Evolutionary conservation across 106 monocot genomes (phyloP).

Genomic region (Platanthera zijinensis): DNA sequence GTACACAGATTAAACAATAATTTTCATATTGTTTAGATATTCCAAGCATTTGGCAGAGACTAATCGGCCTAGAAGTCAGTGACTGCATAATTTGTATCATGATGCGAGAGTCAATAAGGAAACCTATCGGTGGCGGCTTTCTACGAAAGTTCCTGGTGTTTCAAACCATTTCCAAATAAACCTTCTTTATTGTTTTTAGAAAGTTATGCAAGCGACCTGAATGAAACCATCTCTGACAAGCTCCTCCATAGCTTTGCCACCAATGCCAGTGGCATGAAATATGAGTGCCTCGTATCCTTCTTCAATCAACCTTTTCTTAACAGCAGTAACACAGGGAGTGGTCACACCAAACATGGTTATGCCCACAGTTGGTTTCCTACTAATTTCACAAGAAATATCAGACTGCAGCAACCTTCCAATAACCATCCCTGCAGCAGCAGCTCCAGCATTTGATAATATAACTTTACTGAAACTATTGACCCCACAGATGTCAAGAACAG

Average conservation of each 20-base stretch:
- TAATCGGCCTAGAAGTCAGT: background rate
- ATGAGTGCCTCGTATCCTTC: constrained; percentile 85
- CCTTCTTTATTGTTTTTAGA: background rate
- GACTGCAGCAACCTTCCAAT: constrained; percentile 28
- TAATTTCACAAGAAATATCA: constrained; percentile 18
- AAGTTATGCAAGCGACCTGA: constrained; percentile 38
- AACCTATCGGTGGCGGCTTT: background rate
- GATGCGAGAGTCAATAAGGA: background rate
- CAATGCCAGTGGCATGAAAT: constrained; percentile 92
- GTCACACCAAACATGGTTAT: constrained; percentile 98
- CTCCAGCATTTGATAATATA: constrained; percentile 68
- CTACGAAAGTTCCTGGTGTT: background rate
- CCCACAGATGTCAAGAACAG: constrained; percentile 79
- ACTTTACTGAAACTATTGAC: constrained; percentile 68
- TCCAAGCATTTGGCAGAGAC: background rate
- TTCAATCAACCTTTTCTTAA: constrained; percentile 41
- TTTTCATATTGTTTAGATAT: background rate
- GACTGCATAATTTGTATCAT: background rate
- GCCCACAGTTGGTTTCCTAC: constrained; percentile 55
- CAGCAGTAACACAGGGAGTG: constrained; percentile 67
- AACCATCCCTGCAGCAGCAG: constrained; percentile 78
- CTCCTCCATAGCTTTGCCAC: constrained; percentile 95
- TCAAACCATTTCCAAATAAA: background rate
- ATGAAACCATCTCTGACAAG: constrained; percentile 80
- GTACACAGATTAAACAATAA: background rate